Evolutionary conservation across 176 grass and related monocot species (phyloP).

Genomic region (Aegilops umbellulata): DNA sequence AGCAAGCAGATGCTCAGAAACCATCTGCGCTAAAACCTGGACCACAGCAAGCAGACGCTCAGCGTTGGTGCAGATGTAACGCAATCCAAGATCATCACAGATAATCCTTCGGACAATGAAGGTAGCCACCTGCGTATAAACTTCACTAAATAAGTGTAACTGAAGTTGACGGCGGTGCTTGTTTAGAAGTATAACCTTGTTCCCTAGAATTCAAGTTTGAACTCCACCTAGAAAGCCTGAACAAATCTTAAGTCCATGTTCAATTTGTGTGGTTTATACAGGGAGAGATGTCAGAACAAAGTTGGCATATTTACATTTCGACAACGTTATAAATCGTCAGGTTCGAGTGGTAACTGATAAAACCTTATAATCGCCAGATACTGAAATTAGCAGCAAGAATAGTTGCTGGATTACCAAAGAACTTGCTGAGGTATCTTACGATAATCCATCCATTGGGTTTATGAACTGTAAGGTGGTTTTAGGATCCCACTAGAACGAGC

Average conservation of each 20-base stretch:
- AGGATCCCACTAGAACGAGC: too few species aligned
- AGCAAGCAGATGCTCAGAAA: slow-evolving; percentile 78
- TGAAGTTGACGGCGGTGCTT: background rate
- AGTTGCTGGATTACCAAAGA: background rate
- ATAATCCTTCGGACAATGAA: slow-evolving; percentile 98
- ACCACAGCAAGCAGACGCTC: too few species aligned
- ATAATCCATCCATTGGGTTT: slow-evolving; percentile 15
- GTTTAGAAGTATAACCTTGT: background rate
- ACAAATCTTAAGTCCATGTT: slow-evolving; percentile 3
- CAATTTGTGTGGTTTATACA: background rate
- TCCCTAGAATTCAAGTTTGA: background rate
- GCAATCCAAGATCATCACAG: slow-evolving; percentile 89
- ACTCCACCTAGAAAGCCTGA: background rate
- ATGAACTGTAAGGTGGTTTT: background rate
- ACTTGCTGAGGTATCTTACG: background rate
- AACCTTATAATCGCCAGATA: background rate
- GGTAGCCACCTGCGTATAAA: slow-evolving; percentile 74
- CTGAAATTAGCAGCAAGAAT: background rate
- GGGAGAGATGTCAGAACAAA: background rate
- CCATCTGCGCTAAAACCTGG: too few species aligned
- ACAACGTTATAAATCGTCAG: background rate
- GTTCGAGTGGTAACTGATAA: background rate
- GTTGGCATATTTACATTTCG: background rate
- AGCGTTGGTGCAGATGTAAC: slow-evolving; percentile 69
- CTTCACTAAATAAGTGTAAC: slow-evolving; percentile 1